Evolutionary conservation across 169 alveolate species (phyloP).

Genomic region (Cryptosporidium sp.): DNA sequence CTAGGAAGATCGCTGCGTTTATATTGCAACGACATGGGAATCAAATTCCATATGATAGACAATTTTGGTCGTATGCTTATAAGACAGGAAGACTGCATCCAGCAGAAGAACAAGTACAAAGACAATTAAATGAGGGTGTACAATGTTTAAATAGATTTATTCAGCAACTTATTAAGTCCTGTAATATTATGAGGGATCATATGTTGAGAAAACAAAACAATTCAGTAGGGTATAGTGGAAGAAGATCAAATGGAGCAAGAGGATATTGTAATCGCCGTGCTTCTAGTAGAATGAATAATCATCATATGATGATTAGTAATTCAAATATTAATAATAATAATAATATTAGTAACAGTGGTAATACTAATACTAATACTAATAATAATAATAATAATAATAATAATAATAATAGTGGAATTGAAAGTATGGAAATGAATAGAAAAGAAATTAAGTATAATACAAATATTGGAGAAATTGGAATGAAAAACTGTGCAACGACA

Average conservation of each 20-base stretch:
- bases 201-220: constrained; percentile 57
- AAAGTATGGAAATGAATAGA: neutral
- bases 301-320: constrained; percentile 3
- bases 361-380: neutral
- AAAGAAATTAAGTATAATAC: neutral
- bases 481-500: neutral
- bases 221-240: constrained; percentile 18
- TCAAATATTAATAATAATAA: constrained; percentile 5
- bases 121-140: constrained; percentile 69
- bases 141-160: constrained; percentile 73
- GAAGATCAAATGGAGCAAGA: constrained; percentile 12
- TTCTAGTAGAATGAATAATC: neutral
- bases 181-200: constrained; percentile 66
- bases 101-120: constrained; percentile 75
- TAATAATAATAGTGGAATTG: no score
- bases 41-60: constrained; percentile 74
- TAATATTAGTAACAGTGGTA: no score
- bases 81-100: constrained; percentile 74
- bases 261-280: neutral
- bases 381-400: neutral
- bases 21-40: constrained; percentile 73
- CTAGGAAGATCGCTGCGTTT: constrained; percentile 72
- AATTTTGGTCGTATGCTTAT: constrained; percentile 76
- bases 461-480: neutral
- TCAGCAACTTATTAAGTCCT: constrained; percentile 55